phyloP scores from a whole-genome alignment of 768 basidiomycete species.

The Clitopilus hobsonii region DNA sequence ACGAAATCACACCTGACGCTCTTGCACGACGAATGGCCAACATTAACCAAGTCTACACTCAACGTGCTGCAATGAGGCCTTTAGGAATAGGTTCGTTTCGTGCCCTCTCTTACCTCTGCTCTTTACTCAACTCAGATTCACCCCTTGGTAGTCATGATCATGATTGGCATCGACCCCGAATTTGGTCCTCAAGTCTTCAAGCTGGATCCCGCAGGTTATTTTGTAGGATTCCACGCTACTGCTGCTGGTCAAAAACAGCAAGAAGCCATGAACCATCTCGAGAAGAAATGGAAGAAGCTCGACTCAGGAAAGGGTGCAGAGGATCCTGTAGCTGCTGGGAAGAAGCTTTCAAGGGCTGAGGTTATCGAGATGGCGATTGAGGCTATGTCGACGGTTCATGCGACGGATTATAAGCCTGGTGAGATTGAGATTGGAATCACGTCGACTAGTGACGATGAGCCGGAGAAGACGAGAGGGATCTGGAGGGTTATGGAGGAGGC shows the following conservation, averaged over 20 bases:
- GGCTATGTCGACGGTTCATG: slow-evolving; percentile 88
- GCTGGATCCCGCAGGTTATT: slow-evolving; percentile 97
- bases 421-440: slow-evolving; percentile 97
- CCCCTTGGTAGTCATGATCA: slow-evolving; percentile 73
- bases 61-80: slow-evolving; percentile 95
- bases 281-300: slow-evolving; percentile 98
- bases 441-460: slow-evolving; percentile 70
- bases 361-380: slow-evolving; percentile 98
- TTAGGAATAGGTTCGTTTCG: slow-evolving; percentile 79
- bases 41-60: slow-evolving; percentile 98
- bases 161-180: slow-evolving; percentile 90
- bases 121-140: background rate
- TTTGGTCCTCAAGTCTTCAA: slow-evolving; percentile 97
- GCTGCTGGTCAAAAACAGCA: slow-evolving; percentile 96
- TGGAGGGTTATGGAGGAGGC: slow-evolving; percentile 78
- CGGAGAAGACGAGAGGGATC: slow-evolving; percentile 61
- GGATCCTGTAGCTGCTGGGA: slow-evolving; percentile 71
- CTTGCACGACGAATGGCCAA: slow-evolving; percentile 92
- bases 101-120: slow-evolving; percentile 1
- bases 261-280: slow-evolving; percentile 96
- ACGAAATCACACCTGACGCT: slow-evolving; percentile 97
- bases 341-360: slow-evolving; percentile 64
- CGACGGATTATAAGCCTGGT: slow-evolving; percentile 92
- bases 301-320: slow-evolving; percentile 75
- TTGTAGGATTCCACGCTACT: slow-evolving; percentile 97